A percentile compares a stretch with the other conserved stretches of the same genome.
phyloP scores from a whole-genome alignment of 1,139 yeast genomes.

The Suhomyces anneliseae region DNA sequence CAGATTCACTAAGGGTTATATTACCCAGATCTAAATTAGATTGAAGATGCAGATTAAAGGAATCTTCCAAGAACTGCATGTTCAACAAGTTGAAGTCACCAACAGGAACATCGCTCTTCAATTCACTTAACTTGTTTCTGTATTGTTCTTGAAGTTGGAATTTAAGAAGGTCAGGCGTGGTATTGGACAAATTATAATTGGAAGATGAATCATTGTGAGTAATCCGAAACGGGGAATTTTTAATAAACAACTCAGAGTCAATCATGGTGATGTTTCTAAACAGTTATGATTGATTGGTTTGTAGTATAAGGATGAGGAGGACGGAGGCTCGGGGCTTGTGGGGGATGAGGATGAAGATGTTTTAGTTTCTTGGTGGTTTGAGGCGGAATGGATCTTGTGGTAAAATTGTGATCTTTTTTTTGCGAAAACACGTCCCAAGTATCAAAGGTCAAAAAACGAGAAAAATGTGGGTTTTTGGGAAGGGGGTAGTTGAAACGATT shows the following conservation, averaged over 20 bases:
- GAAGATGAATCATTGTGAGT: constrained; percentile 28
- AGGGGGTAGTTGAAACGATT: background rate
- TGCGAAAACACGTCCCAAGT: background rate
- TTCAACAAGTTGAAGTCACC: constrained; percentile 20
- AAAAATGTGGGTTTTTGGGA: background rate
- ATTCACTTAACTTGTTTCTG: constrained; percentile 28
- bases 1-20: constrained; percentile 19
- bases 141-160: constrained; percentile 48
- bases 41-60: constrained; percentile 42
- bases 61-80: constrained; percentile 29
- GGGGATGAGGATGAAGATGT: background rate
- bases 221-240: constrained; percentile 40
- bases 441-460: background rate
- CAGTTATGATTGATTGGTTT: background rate
- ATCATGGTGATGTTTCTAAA: constrained; percentile 23
- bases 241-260: constrained; percentile 35
- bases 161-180: constrained; percentile 46
- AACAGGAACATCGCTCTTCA: constrained; percentile 15
- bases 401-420: background rate
- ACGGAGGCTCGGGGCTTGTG: background rate
- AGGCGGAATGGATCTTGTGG: background rate
- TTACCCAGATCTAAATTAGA: constrained; percentile 33
- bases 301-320: background rate
- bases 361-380: background rate
- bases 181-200: constrained; percentile 32